Evolutionary conservation across 306 rosid genomes (phyloP).

Genomic region (Gillenia trifoliata): DNA sequence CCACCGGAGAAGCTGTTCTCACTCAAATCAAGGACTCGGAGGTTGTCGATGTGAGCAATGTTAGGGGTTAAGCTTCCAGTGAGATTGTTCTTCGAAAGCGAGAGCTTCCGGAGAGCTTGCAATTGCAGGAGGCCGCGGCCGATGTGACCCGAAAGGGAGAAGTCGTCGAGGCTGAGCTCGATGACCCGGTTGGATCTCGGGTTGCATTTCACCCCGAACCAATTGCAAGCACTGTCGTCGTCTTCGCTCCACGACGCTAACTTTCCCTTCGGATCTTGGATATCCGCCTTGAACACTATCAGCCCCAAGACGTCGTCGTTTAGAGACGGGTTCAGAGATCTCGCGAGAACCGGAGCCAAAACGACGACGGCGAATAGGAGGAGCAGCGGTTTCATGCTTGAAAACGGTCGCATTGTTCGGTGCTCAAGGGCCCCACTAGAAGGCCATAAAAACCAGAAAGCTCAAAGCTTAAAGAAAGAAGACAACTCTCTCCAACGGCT

Average conservation of each 20-base stretch:
- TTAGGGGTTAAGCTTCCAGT: conserved; percentile 64
- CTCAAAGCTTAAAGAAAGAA: not conserved
- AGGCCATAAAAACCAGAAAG: conserved; percentile 33
- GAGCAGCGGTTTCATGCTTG: conserved; percentile 34
- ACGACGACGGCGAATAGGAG: conserved; percentile 32
- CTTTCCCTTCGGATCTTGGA: conserved; percentile 76
- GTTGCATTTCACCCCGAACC: conserved; percentile 83
- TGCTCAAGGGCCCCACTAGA: conserved; percentile 13
- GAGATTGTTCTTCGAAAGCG: conserved; percentile 71
- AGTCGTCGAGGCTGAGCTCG: conserved; percentile 78
- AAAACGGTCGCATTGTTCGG: conserved; percentile 37
- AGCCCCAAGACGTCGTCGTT: conserved; percentile 95
- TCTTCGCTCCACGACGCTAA: conserved; percentile 83
- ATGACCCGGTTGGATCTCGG: conserved; percentile 87
- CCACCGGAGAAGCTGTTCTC: conserved; percentile 65
- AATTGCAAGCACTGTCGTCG: conserved; percentile 68
- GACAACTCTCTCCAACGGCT: conserved; percentile 33
- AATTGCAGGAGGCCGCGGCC: conserved; percentile 78
- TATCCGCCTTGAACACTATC: conserved; percentile 88
- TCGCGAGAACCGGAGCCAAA: conserved; percentile 28
- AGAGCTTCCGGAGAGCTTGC: conserved; percentile 63
- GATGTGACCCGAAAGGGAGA: conserved; percentile 69
- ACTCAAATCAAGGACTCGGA: conserved; percentile 75
- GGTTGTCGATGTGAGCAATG: conserved; percentile 58
- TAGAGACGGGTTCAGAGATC: conserved; percentile 67